Conservation (phyloP, 495 filamentous ascomycete species). For the Neurospora sp. region DNA sequence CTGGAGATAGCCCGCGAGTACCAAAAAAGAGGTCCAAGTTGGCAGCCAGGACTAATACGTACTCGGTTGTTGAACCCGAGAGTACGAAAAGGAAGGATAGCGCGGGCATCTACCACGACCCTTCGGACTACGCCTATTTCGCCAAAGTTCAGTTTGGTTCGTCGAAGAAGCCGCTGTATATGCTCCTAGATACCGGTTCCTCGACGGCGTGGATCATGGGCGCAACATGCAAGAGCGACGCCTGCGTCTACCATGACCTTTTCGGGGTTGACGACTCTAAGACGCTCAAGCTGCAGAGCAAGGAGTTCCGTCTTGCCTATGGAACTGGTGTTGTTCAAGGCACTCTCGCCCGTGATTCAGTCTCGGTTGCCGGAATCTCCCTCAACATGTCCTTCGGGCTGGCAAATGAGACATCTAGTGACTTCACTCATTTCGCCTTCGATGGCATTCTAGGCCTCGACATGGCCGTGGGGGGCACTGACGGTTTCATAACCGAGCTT, state of each 20-base stretch:
- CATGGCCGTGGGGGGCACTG: slow-evolving; percentile 36
- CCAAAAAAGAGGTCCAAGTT: slow-evolving; percentile 8
- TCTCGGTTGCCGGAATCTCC: slow-evolving; percentile 54
- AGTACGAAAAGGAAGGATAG: slow-evolving; percentile 45
- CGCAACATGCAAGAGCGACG: slow-evolving; percentile 46
- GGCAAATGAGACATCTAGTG: slow-evolving; percentile 51
- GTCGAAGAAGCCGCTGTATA: slow-evolving; percentile 49
- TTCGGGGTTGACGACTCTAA: slow-evolving; percentile 54
- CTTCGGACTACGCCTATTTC: slow-evolving; percentile 72
- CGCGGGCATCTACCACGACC: slow-evolving; percentile 61
- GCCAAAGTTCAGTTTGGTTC: slow-evolving; percentile 57
- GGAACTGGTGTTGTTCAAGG: slow-evolving; percentile 63
- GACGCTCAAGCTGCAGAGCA: slow-evolving; percentile 37
- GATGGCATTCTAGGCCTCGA: slow-evolving; percentile 83
- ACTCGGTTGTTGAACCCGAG: slow-evolving; percentile 45
- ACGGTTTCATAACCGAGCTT: slow-evolving; percentile 55
- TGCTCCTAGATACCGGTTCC: slow-evolving; percentile 73
- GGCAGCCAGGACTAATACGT: slow-evolving; percentile 36
- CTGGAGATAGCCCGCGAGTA: background rate
- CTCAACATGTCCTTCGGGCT: slow-evolving; percentile 57
- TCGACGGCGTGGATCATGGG: slow-evolving; percentile 72
- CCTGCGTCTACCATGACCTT: slow-evolving; percentile 55
- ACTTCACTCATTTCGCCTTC: slow-evolving; percentile 67
- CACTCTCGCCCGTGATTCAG: slow-evolving; percentile 47
- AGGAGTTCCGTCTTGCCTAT: slow-evolving; percentile 52